phyloP scores from a whole-genome alignment of 164 flowering plant genomes.

The Malania oleifera region DNA sequence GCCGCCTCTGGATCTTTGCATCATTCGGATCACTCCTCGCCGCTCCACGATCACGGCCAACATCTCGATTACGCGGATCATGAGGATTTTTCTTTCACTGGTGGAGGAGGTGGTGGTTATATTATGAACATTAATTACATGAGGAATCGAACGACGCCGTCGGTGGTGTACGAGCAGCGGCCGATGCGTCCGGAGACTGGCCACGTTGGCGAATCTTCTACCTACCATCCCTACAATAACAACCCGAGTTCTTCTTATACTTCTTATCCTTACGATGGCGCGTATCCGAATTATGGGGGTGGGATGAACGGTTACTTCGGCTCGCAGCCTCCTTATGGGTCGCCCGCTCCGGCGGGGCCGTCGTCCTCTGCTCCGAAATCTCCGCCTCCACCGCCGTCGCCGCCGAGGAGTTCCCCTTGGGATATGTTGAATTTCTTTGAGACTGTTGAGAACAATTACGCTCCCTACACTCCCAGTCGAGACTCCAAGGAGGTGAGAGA shows the following conservation, averaged over 20 bases:
- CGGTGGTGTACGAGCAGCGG: constrained; percentile 59
- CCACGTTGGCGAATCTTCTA: constrained; percentile 40
- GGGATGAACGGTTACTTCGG: constrained; percentile 28
- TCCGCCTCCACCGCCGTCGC: constrained; percentile 87
- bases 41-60: constrained; percentile 20
- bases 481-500: constrained; percentile 84
- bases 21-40: constrained; percentile 30
- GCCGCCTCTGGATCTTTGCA: constrained; percentile 23
- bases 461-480: constrained; percentile 61
- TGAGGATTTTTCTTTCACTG: constrained; percentile 11
- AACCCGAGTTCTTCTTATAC: constrained; percentile 17
- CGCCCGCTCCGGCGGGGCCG: constrained; percentile 12
- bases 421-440: constrained; percentile 79
- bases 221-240: background rate
- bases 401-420: constrained; percentile 70
- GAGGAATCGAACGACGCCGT: constrained; percentile 50
- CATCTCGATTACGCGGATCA: constrained; percentile 12
- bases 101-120: constrained; percentile 12
- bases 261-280: constrained; percentile 21
- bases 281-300: constrained; percentile 27
- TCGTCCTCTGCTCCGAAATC: constrained; percentile 45
- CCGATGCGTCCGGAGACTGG: constrained; percentile 49
- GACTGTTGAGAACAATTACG: constrained; percentile 35
- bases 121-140: constrained; percentile 63
- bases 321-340: constrained; percentile 11